Conservation (phyloP, 306 rosid genomes). For the Phaseolus lunatus region DNA sequence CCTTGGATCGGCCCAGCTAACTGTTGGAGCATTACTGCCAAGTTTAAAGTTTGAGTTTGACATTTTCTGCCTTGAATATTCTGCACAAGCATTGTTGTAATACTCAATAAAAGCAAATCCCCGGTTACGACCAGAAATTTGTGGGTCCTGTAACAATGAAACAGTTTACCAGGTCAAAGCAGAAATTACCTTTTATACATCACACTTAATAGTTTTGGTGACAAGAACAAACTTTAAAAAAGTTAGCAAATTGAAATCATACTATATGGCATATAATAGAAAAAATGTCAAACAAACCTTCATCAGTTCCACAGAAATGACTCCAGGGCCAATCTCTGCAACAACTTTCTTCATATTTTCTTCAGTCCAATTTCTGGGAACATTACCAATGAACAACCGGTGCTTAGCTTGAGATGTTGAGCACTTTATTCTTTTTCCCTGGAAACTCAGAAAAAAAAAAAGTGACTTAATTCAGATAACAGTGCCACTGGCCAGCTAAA, state of each 20-base stretch:
- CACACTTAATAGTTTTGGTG: constrained; percentile 9
- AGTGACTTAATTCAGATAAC: constrained; percentile 17
- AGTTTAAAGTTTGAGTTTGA: constrained; percentile 72
- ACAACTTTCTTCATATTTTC: constrained; percentile 64
- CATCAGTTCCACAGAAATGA: constrained; percentile 62
- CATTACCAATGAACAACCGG: constrained; percentile 71
- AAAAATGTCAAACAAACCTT: constrained; percentile 53
- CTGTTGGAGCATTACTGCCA: constrained; percentile 66
- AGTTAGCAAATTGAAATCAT: constrained; percentile 10
- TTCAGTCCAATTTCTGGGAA: constrained; percentile 73
- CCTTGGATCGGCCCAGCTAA: constrained; percentile 81
- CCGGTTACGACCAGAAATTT: constrained; percentile 59
- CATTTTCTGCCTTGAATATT: constrained; percentile 73
- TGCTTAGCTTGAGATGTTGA: constrained; percentile 73
- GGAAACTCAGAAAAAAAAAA: constrained; percentile 36
- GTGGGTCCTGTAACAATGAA: constrained; percentile 60
- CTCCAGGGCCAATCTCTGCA: constrained; percentile 68
- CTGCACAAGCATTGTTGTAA: constrained; percentile 76
- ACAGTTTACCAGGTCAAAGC: constrained; percentile 36
- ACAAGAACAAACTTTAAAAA: constrained; percentile 15
- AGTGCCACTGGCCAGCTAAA: background rate
- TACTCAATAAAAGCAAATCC: constrained; percentile 74
- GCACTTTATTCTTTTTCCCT: constrained; percentile 70
- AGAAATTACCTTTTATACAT: constrained; percentile 31
- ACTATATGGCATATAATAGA: background rate